Base-by-base conservation (phyloP, 495 filamentous ascomycete species). In the Antarctomyces pellizariae region DNA sequence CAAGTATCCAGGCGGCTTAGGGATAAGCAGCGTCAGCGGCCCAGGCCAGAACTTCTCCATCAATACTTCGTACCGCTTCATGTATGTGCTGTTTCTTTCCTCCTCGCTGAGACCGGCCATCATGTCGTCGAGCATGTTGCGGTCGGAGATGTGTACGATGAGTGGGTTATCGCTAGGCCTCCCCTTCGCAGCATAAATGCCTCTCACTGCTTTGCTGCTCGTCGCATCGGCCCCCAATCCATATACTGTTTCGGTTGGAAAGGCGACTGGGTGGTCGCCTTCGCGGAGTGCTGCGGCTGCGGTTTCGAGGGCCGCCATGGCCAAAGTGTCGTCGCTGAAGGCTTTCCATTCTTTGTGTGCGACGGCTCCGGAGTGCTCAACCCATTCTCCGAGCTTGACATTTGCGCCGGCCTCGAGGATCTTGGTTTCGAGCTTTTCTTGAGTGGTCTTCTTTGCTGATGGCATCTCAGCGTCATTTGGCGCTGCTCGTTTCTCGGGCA, bases 201-300 rank as follows among this genome's bases (percentile, higher is more conserved):
- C 78, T 32, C 60, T 62, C n/a, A 93, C 84, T n/a, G 84, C 73
- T 19, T 48, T 54, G 35, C 61, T 71, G 41, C 75, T 63, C 16
- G 82, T 93, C 4, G 86, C 89, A 54, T 95, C 86, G 11, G 84
- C 86, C 25, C 82, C 86, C 8, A 99, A 59, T 2, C 86, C 86
- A 47, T 99, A 99, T 6, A 99, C 86, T 4, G 86, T 99, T 50
- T 99, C 86, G 0, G 89, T 99, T 3, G 86, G 89, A 44, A 99
- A 99, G 5, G 78, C 89, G 22, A 99, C 76, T 10, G 83, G 82
- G 22, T 36, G 37, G 14, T 25, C 31, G 14, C 23, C 37, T 13
- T 25, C 14, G 13, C 33, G 26, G 3, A 43, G 34, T 13, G 32
- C 31, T 11, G 13, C n/a, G 4, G 40, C 40, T 19, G 40, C 40